Conservation (phyloP, 78 protist species). For the Isochrysis galbana region DNA sequence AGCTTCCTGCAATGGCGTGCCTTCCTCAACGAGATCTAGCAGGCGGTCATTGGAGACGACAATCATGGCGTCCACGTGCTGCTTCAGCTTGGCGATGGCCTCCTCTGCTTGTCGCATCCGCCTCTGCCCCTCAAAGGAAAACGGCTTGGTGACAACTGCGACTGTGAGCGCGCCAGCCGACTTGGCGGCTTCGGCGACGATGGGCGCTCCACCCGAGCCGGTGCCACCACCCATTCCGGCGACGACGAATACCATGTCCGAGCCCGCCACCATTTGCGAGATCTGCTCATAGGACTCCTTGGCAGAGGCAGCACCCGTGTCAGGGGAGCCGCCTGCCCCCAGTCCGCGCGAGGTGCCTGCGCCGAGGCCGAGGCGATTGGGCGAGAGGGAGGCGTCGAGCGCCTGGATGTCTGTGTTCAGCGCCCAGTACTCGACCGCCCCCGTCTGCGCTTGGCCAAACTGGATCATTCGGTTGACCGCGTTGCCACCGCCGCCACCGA, state of each 20-base stretch:
- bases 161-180: conserved; percentile 22
- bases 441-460: not conserved
- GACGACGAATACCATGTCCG: conserved; percentile 78
- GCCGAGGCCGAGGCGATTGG: conserved; percentile 68
- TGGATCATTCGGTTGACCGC: conserved; percentile 76
- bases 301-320: conserved; percentile 70
- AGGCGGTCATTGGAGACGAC: conserved; percentile 78
- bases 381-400: conserved; percentile 52
- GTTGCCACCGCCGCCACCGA: conserved; percentile 81
- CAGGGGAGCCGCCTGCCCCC: conserved; percentile 83
- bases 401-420: conserved; percentile 82
- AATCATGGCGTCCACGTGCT: conserved; percentile 70
- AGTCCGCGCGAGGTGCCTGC: conserved; percentile 49
- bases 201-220: conserved; percentile 86
- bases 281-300: conserved; percentile 52
- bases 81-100: conserved; percentile 63
- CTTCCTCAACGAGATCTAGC: conserved; percentile 31
- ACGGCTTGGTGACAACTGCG: conserved; percentile 37
- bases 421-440: conserved; percentile 69
- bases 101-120: conserved; percentile 43
- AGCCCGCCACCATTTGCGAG: conserved; percentile 45
- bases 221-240: conserved; percentile 92
- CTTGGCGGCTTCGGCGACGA: conserved; percentile 55
- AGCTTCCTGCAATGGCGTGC: conserved; percentile 61
- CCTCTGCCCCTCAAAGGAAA: conserved; percentile 37